Evolutionary conservation across 2,329 filamentous ascomycete genomes (phyloP).

Genomic region (Aureobasidium uvarum): DNA sequence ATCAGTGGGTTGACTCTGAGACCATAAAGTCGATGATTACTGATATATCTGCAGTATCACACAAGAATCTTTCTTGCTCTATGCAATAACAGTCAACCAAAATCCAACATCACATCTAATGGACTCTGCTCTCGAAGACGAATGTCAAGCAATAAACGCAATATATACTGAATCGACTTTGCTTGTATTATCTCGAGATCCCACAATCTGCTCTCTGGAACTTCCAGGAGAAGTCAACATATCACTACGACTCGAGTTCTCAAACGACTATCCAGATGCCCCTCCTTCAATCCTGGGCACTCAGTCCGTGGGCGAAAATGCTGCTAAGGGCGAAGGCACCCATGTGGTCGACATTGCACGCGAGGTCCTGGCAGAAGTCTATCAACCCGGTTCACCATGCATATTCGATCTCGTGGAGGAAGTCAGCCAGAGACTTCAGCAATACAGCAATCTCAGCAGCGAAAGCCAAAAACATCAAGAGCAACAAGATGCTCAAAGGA

Average conservation of each 20-base stretch:
- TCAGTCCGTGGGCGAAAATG: constrained; percentile 68
- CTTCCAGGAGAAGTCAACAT: constrained; percentile 63
- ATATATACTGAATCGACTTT: constrained; percentile 74
- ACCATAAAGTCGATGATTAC: not conserved
- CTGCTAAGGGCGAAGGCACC: constrained; percentile 67
- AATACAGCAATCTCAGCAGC: constrained; percentile 31
- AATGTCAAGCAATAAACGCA: constrained; percentile 77
- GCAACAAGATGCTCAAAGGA: constrained; percentile 35
- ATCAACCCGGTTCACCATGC: constrained; percentile 72
- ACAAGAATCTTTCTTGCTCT: not conserved
- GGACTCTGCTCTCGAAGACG: constrained; percentile 57
- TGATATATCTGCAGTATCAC: not conserved
- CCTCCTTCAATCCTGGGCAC: constrained; percentile 74
- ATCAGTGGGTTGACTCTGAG: not conserved
- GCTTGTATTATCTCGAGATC: constrained; percentile 25
- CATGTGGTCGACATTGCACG: constrained; percentile 68
- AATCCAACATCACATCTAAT: constrained; percentile 10
- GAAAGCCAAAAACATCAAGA: constrained; percentile 31
- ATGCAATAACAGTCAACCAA: not conserved
- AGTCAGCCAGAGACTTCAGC: constrained; percentile 37
- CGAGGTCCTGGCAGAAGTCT: constrained; percentile 65
- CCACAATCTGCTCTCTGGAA: constrained; percentile 58
- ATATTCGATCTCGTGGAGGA: constrained; percentile 86
- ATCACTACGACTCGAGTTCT: constrained; percentile 63
- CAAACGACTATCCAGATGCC: constrained; percentile 68